Evolutionary conservation across 495 filamentous ascomycete genomes (phyloP).

Genomic region (Filosporella fistucella): DNA sequence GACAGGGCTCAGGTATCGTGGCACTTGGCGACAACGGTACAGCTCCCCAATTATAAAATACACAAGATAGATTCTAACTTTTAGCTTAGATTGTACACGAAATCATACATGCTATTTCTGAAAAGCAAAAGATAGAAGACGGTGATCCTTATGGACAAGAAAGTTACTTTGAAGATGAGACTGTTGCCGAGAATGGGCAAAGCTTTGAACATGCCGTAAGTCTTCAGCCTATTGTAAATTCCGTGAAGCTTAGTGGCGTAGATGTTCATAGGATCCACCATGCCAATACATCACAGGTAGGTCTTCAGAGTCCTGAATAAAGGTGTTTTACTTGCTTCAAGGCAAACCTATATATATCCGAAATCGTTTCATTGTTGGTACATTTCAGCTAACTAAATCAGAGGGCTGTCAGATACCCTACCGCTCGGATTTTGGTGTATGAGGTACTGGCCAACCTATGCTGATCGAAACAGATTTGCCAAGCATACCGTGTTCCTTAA

Average conservation of each 20-base stretch:
- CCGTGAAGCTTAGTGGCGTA: neutral
- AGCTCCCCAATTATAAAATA: neutral
- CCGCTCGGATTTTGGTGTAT: constrained; percentile 3
- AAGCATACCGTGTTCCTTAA: neutral
- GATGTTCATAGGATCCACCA: no score
- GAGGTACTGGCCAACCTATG: neutral
- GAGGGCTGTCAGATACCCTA: no score
- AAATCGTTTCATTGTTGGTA: neutral
- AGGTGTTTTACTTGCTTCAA: neutral
- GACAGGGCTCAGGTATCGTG: constrained; percentile 8
- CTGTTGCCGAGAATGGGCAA: constrained; percentile 7
- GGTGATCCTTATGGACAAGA: no score
- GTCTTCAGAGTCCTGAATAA: no score
- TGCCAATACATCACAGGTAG: no score
- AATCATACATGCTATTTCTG: constrained; percentile 8
- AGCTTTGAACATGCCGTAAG: constrained; percentile 7
- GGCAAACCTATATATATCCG: neutral
- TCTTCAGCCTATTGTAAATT: neutral
- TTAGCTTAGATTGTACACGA: constrained; percentile 7
- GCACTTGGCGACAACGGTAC: constrained; percentile 9
- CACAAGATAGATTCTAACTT: neutral
- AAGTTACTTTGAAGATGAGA: constrained; percentile 5
- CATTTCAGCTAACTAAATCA: no score
- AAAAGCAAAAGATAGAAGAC: neutral
- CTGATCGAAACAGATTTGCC: neutral